Base-by-base conservation (phyloP, 2,329 filamentous ascomycete species). In the Aspergillus phoenicis region DNA sequence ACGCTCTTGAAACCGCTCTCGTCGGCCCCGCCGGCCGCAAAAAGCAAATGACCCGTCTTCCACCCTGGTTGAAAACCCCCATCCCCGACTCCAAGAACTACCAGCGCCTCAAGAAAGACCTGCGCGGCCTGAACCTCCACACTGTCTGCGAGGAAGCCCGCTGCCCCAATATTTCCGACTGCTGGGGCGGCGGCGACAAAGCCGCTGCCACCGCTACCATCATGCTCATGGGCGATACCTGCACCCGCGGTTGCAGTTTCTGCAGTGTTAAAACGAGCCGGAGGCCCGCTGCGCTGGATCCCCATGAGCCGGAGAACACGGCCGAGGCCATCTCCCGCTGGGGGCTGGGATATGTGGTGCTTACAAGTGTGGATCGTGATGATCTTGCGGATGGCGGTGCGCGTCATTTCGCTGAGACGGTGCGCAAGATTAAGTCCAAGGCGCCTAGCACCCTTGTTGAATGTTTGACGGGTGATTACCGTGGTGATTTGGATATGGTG, bases 201-300 rank as follows among this genome's bases (percentile, higher is more conserved):
- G 89, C 87, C 66, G 89, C 92, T 26, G 95, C 95, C 4, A 99
- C 95, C 33, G 95, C 95, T 2, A 99, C 95, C 10, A 98, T 99
- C 78, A 99, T 99, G 95, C 82, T 99, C 52, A 98, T 98, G 93
- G 95, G 95, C 66, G 95, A 99, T 77, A 98, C 94, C 8, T 99
- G 95, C 79, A 99, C 95, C 17, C 86, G 95, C 62, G 95, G 94
- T 17, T 99, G 95, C 79, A 87, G 95, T 57, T 99, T 99, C 83
- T 99, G 95, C 84, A 92, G 89, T 66, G 95, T 99, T 56, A 98
- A 98, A 84, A 99, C 95, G 3, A 89, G 82, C 61, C 88, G 90
- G 47, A 80, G 82, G 1, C 87, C 87, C 0, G 88, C 92, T 11
- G 91, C 95, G 10, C 84, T 99, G 53, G 95, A 99, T 75, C 91